A percentile compares a stretch with the other conserved stretches of the same genome.
These are phyloP conservation scores for Lipomyces japonicus DNA, from an alignment of 805 yeast species.

Conservation along the genomic window DNA sequence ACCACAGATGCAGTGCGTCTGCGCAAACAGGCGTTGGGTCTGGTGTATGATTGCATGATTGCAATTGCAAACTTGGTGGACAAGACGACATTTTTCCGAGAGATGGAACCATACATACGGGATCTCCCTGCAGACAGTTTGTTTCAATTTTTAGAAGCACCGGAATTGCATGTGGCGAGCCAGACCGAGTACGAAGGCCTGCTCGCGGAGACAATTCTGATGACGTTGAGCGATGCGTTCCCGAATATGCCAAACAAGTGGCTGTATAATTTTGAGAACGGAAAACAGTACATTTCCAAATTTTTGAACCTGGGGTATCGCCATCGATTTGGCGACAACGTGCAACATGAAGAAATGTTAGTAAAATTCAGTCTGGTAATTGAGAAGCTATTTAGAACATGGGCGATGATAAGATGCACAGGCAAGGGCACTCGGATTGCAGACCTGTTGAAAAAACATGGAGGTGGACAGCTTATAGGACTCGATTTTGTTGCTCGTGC, in stretches of 20 bases:
- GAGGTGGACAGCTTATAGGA: neutral
- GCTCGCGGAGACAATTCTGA: conserved; percentile 13
- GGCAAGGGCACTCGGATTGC: conserved; percentile 7
- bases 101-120: conserved; percentile 12
- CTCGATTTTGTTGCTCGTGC: neutral
- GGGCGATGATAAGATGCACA: conserved; percentile 15
- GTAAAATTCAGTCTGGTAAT: conserved; percentile 9
- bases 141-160: conserved; percentile 13
- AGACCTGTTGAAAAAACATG: no score
- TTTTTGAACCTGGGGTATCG: conserved; percentile 1
- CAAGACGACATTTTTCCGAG: conserved; percentile 10
- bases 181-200: conserved; percentile 4
- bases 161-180: conserved; percentile 6
- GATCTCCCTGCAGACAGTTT: conserved; percentile 6
- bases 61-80: conserved; percentile 6
- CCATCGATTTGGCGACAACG: neutral
- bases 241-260: conserved; percentile 11
- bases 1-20: conserved; percentile 1
- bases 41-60: conserved; percentile 8
- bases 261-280: conserved; percentile 14
- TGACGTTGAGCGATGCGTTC: neutral
- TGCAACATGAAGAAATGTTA: neutral
- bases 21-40: neutral
- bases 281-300: conserved; percentile 5
- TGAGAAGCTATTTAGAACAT: conserved; percentile 13